Percentiles rank a stretch among this genome's conserved stretches.
Conservation (phyloP, 805 yeast species). For the Wickerhamomyces chambardii region DNA sequence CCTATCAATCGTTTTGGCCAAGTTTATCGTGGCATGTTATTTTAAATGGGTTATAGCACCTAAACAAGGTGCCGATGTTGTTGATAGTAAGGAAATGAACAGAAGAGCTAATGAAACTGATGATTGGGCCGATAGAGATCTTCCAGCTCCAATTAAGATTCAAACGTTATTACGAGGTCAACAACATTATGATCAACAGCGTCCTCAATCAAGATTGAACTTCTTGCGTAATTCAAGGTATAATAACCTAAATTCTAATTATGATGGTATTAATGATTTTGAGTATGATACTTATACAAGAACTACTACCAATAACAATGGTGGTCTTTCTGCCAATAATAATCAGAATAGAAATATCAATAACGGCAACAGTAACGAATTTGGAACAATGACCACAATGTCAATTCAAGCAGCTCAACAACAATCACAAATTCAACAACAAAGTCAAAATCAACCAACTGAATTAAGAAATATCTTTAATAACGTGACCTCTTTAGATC, state of each 20-base stretch:
- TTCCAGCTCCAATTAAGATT: conserved; percentile 40
- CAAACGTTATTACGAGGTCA: conserved; percentile 28
- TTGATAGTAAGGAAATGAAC: conserved; percentile 51
- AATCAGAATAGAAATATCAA: too few species aligned
- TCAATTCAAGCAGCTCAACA: conserved; percentile 45
- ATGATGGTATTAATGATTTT: conserved; percentile 13
- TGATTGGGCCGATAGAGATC: conserved; percentile 66
- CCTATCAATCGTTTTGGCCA: conserved; percentile 65
- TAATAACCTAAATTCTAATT: too few species aligned
- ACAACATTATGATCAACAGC: conserved; percentile 7
- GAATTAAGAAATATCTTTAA: conserved; percentile 9
- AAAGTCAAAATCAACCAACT: conserved; percentile 15
- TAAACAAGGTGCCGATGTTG: conserved; percentile 68
- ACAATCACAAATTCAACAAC: too few species aligned
- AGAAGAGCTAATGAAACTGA: conserved; percentile 65
- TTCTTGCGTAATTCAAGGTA: conserved; percentile 26
- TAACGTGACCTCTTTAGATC: conserved; percentile 38
- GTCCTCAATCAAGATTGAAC: conserved; percentile 19
- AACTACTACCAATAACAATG: too few species aligned
- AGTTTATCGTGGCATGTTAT: conserved; percentile 81
- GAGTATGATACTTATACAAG: conserved; percentile 3
- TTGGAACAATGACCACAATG: conserved; percentile 51
- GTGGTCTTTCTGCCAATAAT: conserved; percentile 1
- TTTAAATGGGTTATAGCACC: conserved; percentile 79
- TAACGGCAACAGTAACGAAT: too few species aligned